A percentile compares a stretch with the other conserved stretches of the same genome.
Conservation (phyloP, 108 stramenopile genomes). For the Cyclotella baltica region DNA sequence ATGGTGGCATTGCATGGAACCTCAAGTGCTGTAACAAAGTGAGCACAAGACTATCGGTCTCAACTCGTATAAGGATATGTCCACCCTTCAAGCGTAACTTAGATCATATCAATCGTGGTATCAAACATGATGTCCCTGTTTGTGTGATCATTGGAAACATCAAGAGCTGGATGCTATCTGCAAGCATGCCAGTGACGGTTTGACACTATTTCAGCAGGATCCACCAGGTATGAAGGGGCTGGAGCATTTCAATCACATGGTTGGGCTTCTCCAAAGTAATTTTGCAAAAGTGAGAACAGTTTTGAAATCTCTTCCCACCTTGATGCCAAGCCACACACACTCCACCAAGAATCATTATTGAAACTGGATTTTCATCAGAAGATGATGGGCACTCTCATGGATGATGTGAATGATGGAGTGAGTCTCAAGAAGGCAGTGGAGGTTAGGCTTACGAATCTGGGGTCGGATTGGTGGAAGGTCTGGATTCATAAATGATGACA, state of each 20-base stretch:
- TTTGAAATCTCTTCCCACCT: not conserved
- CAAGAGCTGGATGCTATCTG: not conserved
- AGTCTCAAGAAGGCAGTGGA: too few species aligned
- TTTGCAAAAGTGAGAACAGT: not conserved
- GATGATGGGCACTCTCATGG: not conserved
- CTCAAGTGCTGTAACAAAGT: constrained; percentile 6
- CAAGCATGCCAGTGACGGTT: not conserved
- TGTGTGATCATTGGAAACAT: not conserved
- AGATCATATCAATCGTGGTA: constrained; percentile 1
- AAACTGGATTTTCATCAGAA: not conserved
- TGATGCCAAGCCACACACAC: not conserved
- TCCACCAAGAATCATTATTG: not conserved
- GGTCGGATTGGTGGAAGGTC: too few species aligned
- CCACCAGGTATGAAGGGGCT: not conserved
- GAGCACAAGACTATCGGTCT: not conserved
- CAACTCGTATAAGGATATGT: constrained; percentile 8
- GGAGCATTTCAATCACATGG: not conserved
- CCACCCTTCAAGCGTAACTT: constrained; percentile 20
- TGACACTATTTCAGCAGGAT: not conserved
- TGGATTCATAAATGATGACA: too few species aligned
- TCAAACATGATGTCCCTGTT: not conserved
- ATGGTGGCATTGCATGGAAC: not conserved
- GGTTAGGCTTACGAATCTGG: too few species aligned
- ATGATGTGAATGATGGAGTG: too few species aligned
- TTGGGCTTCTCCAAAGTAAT: not conserved